These are phyloP conservation scores for Apocynum venetum DNA, from an alignment of 257 asterid genomes.

Conservation along the genomic window DNA sequence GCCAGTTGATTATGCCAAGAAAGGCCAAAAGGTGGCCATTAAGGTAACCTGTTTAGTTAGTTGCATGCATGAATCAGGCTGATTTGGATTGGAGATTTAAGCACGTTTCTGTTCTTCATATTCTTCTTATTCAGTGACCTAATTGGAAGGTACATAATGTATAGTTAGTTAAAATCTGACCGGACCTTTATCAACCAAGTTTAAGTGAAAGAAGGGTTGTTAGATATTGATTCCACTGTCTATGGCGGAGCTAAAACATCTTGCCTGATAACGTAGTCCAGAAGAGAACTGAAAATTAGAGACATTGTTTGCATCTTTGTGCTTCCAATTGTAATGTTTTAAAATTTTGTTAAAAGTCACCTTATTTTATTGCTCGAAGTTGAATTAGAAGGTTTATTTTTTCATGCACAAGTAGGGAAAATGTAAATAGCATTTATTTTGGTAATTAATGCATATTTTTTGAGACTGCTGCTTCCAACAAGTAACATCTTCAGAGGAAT, in stretches of 20 bases:
- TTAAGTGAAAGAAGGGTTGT: neutral
- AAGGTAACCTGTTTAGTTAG: slow-evolving; percentile 53
- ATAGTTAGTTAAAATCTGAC: neutral
- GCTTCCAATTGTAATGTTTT: neutral
- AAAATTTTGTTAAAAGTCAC: neutral
- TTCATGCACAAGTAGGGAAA: neutral
- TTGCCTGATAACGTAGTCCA: neutral
- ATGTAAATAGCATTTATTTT: neutral
- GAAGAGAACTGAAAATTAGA: neutral
- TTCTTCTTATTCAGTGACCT: neutral
- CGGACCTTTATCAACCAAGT: neutral
- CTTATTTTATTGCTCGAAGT: neutral
- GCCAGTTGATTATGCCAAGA: slow-evolving; percentile 86
- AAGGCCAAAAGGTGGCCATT: slow-evolving; percentile 88
- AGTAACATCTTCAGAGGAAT: neutral
- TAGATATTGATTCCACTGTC: neutral
- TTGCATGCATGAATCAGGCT: neutral
- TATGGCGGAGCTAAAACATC: neutral
- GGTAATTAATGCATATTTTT: neutral
- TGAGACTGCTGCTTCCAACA: neutral
- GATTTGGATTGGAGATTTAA: neutral
- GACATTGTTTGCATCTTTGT: neutral
- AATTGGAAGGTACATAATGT: neutral
- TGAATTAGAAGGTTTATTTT: neutral
- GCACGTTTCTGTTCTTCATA: neutral